Conservation (phyloP, 2,329 filamentous ascomycete species). For the Nothophoma quercina region DNA sequence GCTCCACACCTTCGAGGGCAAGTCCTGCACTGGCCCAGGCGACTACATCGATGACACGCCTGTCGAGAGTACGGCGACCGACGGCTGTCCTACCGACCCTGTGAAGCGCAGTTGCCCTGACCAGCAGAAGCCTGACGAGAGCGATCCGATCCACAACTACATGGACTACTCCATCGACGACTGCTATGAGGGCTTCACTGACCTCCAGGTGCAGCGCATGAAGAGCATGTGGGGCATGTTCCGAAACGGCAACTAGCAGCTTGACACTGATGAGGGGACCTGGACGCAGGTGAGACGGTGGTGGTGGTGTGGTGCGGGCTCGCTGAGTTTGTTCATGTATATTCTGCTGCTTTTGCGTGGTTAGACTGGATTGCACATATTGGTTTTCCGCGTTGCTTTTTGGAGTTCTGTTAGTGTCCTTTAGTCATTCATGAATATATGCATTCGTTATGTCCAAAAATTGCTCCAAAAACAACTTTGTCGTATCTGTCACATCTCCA, state of each 20-base stretch:
- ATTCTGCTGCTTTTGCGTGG: constrained; percentile 12
- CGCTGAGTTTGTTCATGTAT: constrained; percentile 13
- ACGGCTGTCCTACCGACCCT: constrained; percentile 60
- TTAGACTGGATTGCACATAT: constrained; percentile 15
- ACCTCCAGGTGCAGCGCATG: constrained; percentile 60
- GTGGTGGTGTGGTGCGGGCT: constrained; percentile 10
- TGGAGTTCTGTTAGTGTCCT: neutral
- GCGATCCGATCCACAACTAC: constrained; percentile 65
- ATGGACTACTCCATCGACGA: constrained; percentile 67
- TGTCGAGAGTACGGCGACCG: constrained; percentile 55
- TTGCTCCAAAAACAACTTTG: too few relatives aligned
- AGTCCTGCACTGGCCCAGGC: constrained; percentile 54
- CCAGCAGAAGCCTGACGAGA: constrained; percentile 41
- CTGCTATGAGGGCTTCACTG: constrained; percentile 63
- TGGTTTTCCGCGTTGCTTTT: constrained; percentile 12
- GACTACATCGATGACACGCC: constrained; percentile 57
- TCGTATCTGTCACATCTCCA: too few relatives aligned
- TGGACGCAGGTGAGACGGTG: neutral
- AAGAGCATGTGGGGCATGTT: constrained; percentile 59
- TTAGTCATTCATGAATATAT: constrained; percentile 3
- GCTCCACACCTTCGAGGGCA: constrained; percentile 57
- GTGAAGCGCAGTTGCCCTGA: constrained; percentile 60
- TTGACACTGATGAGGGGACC: neutral
- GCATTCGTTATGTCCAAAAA: constrained; percentile 1
- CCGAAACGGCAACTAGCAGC: constrained; percentile 43